Evolutionary conservation across 306 rosid species (phyloP), one percentile per base, ranked within the genome.

Genomic region (Citrullus amarus): DNA sequence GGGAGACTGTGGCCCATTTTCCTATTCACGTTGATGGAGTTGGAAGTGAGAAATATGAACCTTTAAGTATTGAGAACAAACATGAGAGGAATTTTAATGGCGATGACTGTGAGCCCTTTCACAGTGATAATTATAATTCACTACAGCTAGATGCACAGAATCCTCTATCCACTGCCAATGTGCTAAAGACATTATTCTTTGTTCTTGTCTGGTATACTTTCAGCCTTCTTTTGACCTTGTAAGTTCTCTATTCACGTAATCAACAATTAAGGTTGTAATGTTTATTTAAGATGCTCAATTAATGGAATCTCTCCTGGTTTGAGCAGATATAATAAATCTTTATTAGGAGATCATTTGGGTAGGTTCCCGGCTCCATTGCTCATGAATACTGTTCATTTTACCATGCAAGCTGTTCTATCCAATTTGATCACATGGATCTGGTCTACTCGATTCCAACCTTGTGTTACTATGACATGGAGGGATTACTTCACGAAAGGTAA

Each of bases 191-290:
- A n/a, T 85, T 91, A 81, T 91, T 92, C 86, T 92, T 92, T 66
- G 67, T 95, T 76, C 84, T 95, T 53, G 85, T 90, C 44, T 95
- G 99, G 99, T 95, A 92, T 89, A 90, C 90, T 77, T 95, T 83
- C 88, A 95, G 99, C 91, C 89, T 95, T 63, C 84, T 91, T 83
- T 87, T 95, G 93, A 95, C 99, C 79, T 82, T 95, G 99, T 95
- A 90, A 95, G 98, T 88, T 86, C 76, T 77, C 70, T 78, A 30
- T 83, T 44, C 80, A 50, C 68, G 18, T 10, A 32, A 48, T 65
- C 12, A 25, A 56, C 5, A 38, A 56, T 56, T 36, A 57, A 61
- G 17, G 8, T 14, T 76, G 54, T 56, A 34, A 38, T 76, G 22
- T n/a, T 76, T 38, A 55, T 36, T 76, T 17, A 60, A 48, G 50